These are phyloP conservation scores for Luffa aegyptiaca DNA, from an alignment of 306 rosid species.

Conservation along the genomic window DNA sequence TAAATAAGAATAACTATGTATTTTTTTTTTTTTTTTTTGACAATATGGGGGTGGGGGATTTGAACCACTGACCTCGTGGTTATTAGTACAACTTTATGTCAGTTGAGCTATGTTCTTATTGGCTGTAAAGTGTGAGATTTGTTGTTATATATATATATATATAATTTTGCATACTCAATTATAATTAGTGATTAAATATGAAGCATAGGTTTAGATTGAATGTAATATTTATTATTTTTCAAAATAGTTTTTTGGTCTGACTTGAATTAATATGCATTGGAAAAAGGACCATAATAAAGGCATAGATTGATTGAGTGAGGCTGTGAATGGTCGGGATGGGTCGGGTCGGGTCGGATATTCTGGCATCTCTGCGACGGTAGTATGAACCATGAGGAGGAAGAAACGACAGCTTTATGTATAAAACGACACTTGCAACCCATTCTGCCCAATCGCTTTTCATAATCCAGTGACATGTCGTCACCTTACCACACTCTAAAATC, in stretches of 20 bases:
- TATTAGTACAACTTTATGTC: no score
- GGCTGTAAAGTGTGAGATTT: no score
- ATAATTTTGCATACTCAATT: no score
- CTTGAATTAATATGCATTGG: not conserved
- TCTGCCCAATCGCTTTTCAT: not conserved
- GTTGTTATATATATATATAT: no score
- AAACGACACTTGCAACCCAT: constrained; percentile 1
- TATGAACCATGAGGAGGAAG: not conserved
- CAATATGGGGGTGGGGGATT: no score
- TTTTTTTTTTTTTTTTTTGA: no score
- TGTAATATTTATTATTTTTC: no score
- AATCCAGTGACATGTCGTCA: not conserved
- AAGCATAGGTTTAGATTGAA: no score
- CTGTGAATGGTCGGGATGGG: not conserved
- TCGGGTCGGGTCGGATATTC: not conserved
- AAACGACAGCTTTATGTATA: not conserved
- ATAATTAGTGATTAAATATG: no score
- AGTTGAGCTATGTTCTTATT: no score
- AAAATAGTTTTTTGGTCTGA: not conserved
- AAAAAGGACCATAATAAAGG: not conserved
- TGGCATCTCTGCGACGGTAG: not conserved
- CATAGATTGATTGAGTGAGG: not conserved
- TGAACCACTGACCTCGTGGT: no score
- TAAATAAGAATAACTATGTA: no score
- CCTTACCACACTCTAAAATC: not conserved